Evolutionary conservation across 208 protist genomes (phyloP).

Genomic region (Angomonas ambiguus): DNA sequence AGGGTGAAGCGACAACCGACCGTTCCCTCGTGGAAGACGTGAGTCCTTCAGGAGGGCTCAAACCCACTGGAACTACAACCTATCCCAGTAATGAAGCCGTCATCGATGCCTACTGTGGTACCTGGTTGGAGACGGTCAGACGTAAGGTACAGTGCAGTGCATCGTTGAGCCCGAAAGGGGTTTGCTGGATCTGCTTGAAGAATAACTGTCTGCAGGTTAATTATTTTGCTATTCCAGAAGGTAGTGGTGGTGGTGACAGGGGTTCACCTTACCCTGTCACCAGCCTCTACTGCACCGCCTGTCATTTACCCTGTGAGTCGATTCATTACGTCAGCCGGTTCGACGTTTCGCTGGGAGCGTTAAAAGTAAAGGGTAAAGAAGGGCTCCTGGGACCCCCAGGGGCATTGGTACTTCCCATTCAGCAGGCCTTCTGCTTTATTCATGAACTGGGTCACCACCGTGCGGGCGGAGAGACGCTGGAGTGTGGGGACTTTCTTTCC

Average conservation of each 20-base stretch:
- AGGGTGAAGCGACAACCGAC: no score
- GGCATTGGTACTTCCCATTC: not conserved
- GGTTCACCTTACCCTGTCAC: no score
- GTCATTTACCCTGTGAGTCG: not conserved
- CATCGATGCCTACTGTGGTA: not conserved
- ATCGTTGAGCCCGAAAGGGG: not conserved
- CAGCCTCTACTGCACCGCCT: constrained; percentile 17
- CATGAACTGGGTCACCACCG: no score
- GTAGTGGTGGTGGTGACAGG: not conserved
- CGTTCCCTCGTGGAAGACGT: no score
- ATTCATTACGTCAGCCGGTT: not conserved
- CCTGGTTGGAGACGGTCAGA: not conserved
- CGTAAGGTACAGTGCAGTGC: not conserved
- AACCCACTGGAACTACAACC: no score
- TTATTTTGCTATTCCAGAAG: not conserved
- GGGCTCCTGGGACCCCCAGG: not conserved
- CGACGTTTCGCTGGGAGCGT: not conserved
- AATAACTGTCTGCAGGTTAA: constrained; percentile 61
- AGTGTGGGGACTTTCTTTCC: no score
- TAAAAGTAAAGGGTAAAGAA: not conserved
- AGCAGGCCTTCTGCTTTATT: no score
- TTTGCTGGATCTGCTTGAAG: constrained; percentile 59
- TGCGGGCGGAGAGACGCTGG: no score
- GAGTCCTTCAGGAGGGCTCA: no score
- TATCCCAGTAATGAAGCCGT: not conserved